Evolutionary conservation across 176 grass and related monocot species (phyloP).

Genomic region (Eleusine indica): DNA sequence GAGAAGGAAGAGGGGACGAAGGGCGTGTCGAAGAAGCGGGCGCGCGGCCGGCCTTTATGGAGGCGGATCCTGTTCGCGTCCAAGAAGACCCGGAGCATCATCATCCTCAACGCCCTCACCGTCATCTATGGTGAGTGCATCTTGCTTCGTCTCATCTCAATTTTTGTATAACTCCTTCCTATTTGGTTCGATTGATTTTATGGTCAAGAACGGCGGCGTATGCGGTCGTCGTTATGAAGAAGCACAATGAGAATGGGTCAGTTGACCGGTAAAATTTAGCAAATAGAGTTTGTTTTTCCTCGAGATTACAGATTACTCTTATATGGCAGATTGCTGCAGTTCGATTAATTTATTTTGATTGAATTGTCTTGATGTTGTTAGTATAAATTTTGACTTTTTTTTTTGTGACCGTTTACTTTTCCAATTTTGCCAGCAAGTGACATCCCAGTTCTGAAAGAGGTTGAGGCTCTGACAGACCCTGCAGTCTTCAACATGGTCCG

Average conservation of each 20-base stretch:
- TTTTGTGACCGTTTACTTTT: not conserved
- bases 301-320: not conserved
- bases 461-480: slow-evolving; percentile 80
- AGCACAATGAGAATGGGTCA: not conserved
- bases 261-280: not conserved
- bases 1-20: not conserved
- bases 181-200: not conserved
- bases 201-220: not conserved
- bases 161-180: not conserved
- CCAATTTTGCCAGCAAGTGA: slow-evolving; percentile 67
- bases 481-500: slow-evolving; percentile 90
- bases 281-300: not conserved
- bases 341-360: not conserved
- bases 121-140: slow-evolving; percentile 84
- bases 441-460: slow-evolving; percentile 96
- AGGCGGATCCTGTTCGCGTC: slow-evolving; percentile 93
- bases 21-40: slow-evolving; percentile 32
- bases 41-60: slow-evolving; percentile 57
- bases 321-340: not conserved
- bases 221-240: not conserved
- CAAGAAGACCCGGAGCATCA: slow-evolving; percentile 89
- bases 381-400: not conserved
- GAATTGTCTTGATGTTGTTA: not conserved
- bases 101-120: slow-evolving; percentile 89
- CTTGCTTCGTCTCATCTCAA: not conserved